These are phyloP conservation scores for Cercospora sojina DNA, from an alignment of 2,329 filamentous ascomycete genomes.

Conservation along the genomic window DNA sequence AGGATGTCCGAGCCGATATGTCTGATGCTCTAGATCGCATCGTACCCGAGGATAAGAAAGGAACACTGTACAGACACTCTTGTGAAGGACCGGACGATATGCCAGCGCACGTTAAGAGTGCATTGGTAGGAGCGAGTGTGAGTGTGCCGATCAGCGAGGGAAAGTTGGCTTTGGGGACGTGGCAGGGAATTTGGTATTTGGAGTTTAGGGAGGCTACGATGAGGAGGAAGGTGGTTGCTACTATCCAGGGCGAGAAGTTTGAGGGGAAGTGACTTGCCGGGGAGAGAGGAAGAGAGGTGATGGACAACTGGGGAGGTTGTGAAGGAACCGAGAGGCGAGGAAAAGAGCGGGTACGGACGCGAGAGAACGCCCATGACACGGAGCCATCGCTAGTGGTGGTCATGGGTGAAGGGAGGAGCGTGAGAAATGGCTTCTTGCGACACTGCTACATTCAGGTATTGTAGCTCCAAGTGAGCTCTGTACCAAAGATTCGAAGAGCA, in stretches of 20 bases:
- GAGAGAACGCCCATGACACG: not conserved
- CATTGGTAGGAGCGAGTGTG: conserved; percentile 82
- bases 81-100: conserved; percentile 91
- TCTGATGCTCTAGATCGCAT: conserved; percentile 92
- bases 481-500: not conserved
- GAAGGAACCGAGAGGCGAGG: not conserved
- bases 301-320: not conserved
- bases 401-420: not conserved
- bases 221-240: conserved; percentile 79
- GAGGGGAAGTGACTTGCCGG: conserved; percentile 36
- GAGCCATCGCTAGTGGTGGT: not conserved
- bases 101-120: conserved; percentile 95
- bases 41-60: conserved; percentile 70
- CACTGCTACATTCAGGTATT: not conserved
- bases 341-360: not conserved
- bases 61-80: conserved; percentile 72
- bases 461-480: not conserved
- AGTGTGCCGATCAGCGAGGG: conserved; percentile 90
- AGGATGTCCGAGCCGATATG: conserved; percentile 81
- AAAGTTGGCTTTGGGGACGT: conserved; percentile 66
- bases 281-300: not conserved
- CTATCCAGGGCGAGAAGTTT: conserved; percentile 78
- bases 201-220: conserved; percentile 81
- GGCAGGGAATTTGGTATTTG: conserved; percentile 93
- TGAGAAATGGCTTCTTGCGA: not conserved